Base-by-base conservation (phyloP, 2,329 filamentous ascomycete genomes). In the Biscogniauxia sp. region DNA sequence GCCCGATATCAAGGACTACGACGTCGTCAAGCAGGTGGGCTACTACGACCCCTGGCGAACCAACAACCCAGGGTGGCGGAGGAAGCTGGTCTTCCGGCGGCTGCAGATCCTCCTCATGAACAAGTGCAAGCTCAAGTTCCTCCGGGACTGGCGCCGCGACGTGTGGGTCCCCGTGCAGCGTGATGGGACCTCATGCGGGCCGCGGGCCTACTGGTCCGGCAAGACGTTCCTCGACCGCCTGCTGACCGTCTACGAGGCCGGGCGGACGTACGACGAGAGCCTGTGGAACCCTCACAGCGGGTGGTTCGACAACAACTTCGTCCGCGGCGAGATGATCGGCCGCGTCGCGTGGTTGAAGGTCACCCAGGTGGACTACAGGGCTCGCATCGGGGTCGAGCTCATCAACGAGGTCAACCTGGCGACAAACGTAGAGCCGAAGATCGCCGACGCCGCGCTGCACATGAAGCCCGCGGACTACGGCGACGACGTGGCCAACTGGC, bases 251-350 rank as follows among this genome's bases (percentile, higher is more conserved):
- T n/a, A 61, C 17, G 62, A 61, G 54, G 9, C n/a, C 0, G 52
- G 28, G 0, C 3, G 8, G 0, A 4, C 8, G 6, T 64, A 66
- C 23, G 2, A 58, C n/a, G 61, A 64, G 5, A 37, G 5, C 0
- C 23, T 72, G 20, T 72, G 67, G 67, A 8, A 20, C 3, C 53
- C 57, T 1, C 20, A 68, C 9, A 59, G 54, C 23, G 66, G 66
- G 19, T 71, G 65, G 65, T 67, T 70, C 28, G 63, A 70, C 55
- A 56, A 65, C 2, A 56, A 66, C 6, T 57, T 63, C 3, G 62
- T 67, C 28, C 66, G 70, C 32, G 65, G 61, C 55, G 69, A 72
- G 62, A 72, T 72, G 70, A 65, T 65, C 8, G 67, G 68, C 20
- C 58, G 63, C 9, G 63, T 60, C 53, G 67, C 66, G 11, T 64